Conservation (phyloP, 129 eudicot species). For the Tagetes patula region DNA sequence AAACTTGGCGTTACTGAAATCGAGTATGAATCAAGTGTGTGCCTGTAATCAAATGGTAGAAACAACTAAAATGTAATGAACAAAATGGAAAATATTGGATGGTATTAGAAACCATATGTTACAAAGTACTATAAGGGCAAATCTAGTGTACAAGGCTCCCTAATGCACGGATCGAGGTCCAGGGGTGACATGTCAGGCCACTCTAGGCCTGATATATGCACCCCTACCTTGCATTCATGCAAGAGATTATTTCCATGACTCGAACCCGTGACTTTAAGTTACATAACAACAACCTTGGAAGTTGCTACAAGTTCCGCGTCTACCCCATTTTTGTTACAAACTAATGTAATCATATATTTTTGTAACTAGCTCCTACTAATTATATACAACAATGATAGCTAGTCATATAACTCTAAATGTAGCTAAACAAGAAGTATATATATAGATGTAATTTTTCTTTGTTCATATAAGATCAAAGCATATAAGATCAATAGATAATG, state of each 20-base stretch:
- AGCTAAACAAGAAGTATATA: slow-evolving; percentile 11
- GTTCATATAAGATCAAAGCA: background rate
- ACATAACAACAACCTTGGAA: too few species aligned
- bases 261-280: background rate
- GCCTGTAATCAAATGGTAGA: slow-evolving; percentile 43
- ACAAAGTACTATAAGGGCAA: too few species aligned
- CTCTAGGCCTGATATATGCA: background rate
- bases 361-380: too few species aligned
- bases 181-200: too few species aligned
- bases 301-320: too few species aligned
- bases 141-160: too few species aligned
- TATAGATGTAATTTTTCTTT: background rate
- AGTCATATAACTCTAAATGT: slow-evolving; percentile 7
- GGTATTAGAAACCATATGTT: too few species aligned
- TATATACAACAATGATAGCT: background rate
- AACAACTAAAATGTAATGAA: background rate
- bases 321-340: background rate
- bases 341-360: background rate
- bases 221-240: background rate
- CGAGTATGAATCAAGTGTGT: slow-evolving; percentile 61
- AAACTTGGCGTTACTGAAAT: slow-evolving; percentile 77
- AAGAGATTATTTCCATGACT: background rate
- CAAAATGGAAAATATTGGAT: background rate
- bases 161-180: too few species aligned
- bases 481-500: background rate